phyloP scores from a whole-genome alignment of 106 monocot genomes.

The Apostasia shenzhenica region DNA sequence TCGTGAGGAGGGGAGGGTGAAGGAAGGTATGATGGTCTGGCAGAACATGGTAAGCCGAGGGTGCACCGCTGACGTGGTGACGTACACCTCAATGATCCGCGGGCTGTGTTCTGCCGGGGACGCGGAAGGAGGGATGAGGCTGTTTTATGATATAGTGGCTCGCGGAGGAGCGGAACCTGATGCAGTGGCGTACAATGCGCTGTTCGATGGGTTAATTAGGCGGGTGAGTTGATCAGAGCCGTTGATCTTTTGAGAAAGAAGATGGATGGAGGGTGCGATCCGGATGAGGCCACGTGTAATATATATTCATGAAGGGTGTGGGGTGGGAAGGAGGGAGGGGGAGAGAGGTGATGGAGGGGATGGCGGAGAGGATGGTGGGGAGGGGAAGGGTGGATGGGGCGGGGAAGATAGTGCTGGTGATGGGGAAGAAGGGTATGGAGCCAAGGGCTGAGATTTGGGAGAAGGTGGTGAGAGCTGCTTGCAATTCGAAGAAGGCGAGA shows the following conservation, averaged over 20 bases:
- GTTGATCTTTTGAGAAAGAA: constrained; percentile 51
- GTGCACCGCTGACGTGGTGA: constrained; percentile 52
- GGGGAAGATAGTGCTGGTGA: constrained; percentile 40
- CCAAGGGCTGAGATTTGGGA: constrained; percentile 50
- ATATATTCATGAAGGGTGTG: constrained; percentile 47
- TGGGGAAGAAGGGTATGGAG: constrained; percentile 40
- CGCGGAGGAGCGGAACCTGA: constrained; percentile 42
- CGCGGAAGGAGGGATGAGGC: constrained; percentile 44
- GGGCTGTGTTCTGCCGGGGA: constrained; percentile 56
- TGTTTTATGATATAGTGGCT: constrained; percentile 66
- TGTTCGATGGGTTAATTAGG: constrained; percentile 60
- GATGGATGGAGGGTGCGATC: constrained; percentile 52
- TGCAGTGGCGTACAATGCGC: constrained; percentile 58
- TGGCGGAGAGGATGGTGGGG: constrained; percentile 52
- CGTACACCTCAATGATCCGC: constrained; percentile 75
- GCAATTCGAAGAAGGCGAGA: constrained; percentile 26
- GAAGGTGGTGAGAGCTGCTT: constrained; percentile 48
- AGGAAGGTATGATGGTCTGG: constrained; percentile 83
- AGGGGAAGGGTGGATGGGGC: constrained; percentile 37
- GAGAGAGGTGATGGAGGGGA: constrained; percentile 70
- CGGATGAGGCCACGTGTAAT: constrained; percentile 71
- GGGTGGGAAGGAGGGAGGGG: constrained; percentile 28
- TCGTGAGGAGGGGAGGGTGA: constrained; percentile 54
- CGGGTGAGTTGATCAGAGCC: constrained; percentile 37
- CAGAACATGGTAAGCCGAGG: constrained; percentile 46